Evolutionary conservation across 306 rosid species (phyloP).

Genomic region (Aeschynomene evenia): DNA sequence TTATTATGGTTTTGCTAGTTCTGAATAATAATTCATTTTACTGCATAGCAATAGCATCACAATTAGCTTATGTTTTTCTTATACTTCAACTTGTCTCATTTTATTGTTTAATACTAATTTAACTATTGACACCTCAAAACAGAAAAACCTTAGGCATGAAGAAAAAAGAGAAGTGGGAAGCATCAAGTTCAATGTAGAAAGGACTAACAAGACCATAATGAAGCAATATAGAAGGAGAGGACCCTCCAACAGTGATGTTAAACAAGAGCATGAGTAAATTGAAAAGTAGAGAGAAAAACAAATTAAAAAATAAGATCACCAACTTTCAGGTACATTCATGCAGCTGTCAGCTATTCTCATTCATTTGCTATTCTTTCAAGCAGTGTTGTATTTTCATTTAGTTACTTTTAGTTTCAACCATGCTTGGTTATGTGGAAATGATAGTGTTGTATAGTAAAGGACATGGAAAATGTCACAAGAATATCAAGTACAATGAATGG

Average conservation of each 20-base stretch:
- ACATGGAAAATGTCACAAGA: too few species aligned
- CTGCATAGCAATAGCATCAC: not conserved
- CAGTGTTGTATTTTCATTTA: not conserved
- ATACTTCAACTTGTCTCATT: not conserved
- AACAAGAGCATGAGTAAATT: not conserved
- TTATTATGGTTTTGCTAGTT: not conserved
- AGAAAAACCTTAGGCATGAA: not conserved
- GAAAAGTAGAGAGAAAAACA: not conserved
- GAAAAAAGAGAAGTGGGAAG: not conserved
- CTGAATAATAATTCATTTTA: not conserved
- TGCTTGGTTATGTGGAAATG: too few species aligned
- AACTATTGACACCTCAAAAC: not conserved
- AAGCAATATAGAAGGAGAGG: conserved; percentile 13
- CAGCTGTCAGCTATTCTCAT: not conserved
- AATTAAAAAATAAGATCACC: not conserved
- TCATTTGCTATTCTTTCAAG: not conserved
- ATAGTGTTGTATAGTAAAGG: too few species aligned
- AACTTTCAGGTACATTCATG: not conserved
- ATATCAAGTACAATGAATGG: too few species aligned
- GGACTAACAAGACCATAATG: not conserved
- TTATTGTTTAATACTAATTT: not conserved
- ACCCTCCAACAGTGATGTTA: not conserved
- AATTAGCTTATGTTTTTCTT: not conserved
- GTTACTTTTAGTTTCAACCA: too few species aligned
- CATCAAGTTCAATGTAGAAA: conserved; percentile 13